Evolutionary conservation across 257 asterid genomes (phyloP), one percentile per base, ranked within the genome.

Genomic region (Nicotiana undulata): DNA sequence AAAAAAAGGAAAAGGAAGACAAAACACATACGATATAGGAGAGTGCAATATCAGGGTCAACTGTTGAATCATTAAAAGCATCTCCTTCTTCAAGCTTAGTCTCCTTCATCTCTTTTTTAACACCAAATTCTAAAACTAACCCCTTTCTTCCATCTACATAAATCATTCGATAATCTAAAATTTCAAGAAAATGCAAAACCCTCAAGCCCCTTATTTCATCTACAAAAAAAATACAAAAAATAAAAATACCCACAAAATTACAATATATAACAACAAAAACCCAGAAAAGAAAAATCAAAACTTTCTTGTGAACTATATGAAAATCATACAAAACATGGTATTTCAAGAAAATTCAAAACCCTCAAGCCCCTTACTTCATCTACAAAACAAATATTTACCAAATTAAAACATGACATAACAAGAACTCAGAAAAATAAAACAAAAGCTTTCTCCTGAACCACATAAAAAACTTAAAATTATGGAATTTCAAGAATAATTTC

Each of bases 11-110:
- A 20, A 40, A 40, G n/a, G 3, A 24, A 44, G 10, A 53, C 15
- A 0, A 12, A 29, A 37, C n/a, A 2, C 68, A 29, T 53, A 4
- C 70, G 16, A 67, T 80, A 31, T 80, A 68, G 8, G 59, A 80
- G 59, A 80, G 68, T 18, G 4, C 79, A 53, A 67, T 46, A 67
- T 67, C 83, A 34, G 83, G 79, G 72, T 81, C 79, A 34, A 80
- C 76, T 0, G 83, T 67, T 3, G 83, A 67, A 52, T 67, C 70
- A 68, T 80, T 56, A 56, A 60, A n/a, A 56, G 59, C 79, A 6
- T 68, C 83, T 81, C 79, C 83, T 10, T 34, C 70, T 22, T 74
- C 79, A 74, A 74, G 22, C 17, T 74, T 74, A 74, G 34, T 49
- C 40, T 74, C 34, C 59, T 24, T 49, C 79, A 74, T 74, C 24